Conservation (phyloP, 345 rosid genomes). For the Barbarea vulgaris region DNA sequence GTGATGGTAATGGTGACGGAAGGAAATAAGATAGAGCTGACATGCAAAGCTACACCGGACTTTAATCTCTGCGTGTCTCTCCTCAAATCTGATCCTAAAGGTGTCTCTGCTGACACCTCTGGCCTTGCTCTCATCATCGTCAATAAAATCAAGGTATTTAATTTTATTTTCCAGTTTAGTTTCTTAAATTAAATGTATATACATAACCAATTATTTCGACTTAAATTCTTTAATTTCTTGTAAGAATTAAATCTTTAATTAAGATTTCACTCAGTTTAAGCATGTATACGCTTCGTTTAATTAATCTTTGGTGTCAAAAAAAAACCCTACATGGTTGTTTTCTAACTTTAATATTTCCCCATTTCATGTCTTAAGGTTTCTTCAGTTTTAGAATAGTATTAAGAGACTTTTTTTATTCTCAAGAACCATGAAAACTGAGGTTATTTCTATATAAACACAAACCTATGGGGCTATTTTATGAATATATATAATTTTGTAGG, state of each 20-base stretch:
- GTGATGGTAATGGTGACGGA: too few relatives aligned
- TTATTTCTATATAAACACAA: too few relatives aligned
- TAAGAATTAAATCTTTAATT: neutral
- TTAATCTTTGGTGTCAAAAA: too few relatives aligned
- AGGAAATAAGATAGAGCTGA: too few relatives aligned
- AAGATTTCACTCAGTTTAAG: too few relatives aligned
- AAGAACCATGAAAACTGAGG: too few relatives aligned
- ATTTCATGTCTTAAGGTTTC: neutral
- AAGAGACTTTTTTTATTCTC: too few relatives aligned
- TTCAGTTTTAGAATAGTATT: neutral
- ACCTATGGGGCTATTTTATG: neutral
- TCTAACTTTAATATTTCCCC: neutral
- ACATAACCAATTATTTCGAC: neutral
- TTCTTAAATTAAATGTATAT: neutral
- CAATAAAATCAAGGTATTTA: slow-evolving; percentile 35
- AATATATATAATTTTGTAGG: slow-evolving; percentile 15
- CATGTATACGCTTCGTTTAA: too few relatives aligned
- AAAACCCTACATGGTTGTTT: neutral
- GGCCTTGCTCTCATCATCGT: slow-evolving; percentile 46
- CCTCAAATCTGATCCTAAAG: slow-evolving; percentile 48
- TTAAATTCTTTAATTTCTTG: neutral
- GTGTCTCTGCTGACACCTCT: slow-evolving; percentile 40
- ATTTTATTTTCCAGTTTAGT: neutral
- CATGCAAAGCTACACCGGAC: slow-evolving; percentile 25
- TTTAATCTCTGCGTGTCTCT: slow-evolving; percentile 45